phyloP scores from a whole-genome alignment of 1,284 basidiomycete species.

The Mycosarcoma maydis region DNA sequence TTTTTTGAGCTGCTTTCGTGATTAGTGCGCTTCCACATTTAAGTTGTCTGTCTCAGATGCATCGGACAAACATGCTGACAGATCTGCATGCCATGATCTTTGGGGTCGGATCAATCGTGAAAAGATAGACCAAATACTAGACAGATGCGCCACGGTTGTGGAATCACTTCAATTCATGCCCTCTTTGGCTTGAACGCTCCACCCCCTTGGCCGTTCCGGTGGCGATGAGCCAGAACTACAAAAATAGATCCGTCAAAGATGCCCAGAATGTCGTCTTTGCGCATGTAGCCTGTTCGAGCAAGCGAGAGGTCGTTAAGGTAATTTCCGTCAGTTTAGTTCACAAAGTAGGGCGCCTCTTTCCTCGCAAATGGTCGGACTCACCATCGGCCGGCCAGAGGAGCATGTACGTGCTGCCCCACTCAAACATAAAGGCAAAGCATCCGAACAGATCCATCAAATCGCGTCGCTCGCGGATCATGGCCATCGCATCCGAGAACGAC shows the following conservation, averaged over 20 bases:
- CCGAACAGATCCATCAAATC: slow-evolving; percentile 54
- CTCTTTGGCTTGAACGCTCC: slow-evolving; percentile 39
- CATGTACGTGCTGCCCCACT: slow-evolving; percentile 53
- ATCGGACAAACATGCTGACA: no score
- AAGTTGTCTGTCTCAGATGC: no score
- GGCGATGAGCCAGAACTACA: slow-evolving; percentile 46
- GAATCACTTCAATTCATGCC: not conserved
- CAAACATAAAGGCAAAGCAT: slow-evolving; percentile 50
- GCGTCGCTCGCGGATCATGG: slow-evolving; percentile 44
- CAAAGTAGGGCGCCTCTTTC: no score
- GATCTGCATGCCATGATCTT: no score
- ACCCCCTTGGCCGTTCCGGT: slow-evolving; percentile 28
- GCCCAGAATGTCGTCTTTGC: slow-evolving; percentile 53
- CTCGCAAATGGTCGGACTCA: no score
- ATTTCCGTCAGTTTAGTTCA: not conserved
- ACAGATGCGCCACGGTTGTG: no score
- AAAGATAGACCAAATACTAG: no score
- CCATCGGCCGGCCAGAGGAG: slow-evolving; percentile 53
- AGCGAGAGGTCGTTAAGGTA: not conserved
- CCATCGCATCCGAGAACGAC: slow-evolving; percentile 42
- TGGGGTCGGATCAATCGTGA: no score
- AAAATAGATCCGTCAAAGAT: slow-evolving; percentile 53
- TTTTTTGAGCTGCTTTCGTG: no score
- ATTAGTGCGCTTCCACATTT: no score
- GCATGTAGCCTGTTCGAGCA: slow-evolving; percentile 43